Conservation (phyloP, 768 basidiomycete genomes). For the Amanita polypyramis region DNA sequence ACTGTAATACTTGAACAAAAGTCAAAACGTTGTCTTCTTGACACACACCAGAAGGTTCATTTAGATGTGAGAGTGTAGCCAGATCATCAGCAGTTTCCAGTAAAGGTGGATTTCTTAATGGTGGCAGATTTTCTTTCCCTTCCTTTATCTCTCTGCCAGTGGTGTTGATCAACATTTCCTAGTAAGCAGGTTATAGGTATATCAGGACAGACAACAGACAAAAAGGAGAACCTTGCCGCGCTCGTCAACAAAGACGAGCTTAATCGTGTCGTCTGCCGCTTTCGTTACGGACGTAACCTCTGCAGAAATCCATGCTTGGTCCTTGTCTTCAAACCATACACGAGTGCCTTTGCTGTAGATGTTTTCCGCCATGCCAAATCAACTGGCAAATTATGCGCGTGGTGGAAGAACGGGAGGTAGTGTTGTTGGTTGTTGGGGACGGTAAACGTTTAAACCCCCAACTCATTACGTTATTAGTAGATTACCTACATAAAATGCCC, state of each 20-base stretch:
- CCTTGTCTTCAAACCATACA: conserved; percentile 92
- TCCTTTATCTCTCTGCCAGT: conserved; percentile 74
- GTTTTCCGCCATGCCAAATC: conserved; percentile 68
- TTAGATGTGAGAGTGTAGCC: conserved; percentile 94
- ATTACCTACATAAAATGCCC: too few species aligned
- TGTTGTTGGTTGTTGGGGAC: conserved; percentile 4
- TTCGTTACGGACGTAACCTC: conserved; percentile 64
- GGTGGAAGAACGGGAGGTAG: conserved; percentile 12
- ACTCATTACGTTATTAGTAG: background rate
- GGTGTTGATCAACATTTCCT: conserved; percentile 78
- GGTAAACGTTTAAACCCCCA: background rate
- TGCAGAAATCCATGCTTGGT: conserved; percentile 88
- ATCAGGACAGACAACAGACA: conserved; percentile 4
- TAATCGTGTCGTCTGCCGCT: conserved; percentile 63
- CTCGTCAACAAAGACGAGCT: conserved; percentile 81
- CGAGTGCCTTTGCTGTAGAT: conserved; percentile 85
- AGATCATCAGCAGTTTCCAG: conserved; percentile 97
- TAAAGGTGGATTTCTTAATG: conserved; percentile 91
- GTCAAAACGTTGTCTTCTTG: conserved; percentile 12
- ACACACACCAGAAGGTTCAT: conserved; percentile 82
- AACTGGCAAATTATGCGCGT: conserved; percentile 7
- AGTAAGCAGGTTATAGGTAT: conserved; percentile 7
- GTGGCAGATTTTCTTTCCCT: conserved; percentile 74
- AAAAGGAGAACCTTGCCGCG: conserved; percentile 56
- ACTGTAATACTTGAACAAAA: conserved; percentile 35